Evolutionary conservation across 129 eudicot species (phyloP), one percentile per base, ranked within the genome.

Genomic region (Solidago caesia): DNA sequence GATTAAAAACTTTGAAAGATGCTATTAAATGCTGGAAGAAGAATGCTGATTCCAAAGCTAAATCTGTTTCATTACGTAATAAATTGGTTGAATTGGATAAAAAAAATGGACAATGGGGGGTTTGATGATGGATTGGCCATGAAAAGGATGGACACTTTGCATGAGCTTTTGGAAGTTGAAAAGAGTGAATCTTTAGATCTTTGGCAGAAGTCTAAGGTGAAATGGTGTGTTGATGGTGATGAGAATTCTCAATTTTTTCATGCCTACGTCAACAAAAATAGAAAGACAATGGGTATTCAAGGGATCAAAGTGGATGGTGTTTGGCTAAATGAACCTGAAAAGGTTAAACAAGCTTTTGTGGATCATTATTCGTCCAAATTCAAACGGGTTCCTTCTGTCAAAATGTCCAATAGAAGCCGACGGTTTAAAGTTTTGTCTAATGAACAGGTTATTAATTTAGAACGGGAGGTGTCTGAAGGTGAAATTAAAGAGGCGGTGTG

Each of bases 231-330:
- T 4, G 3, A 39, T 29, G 47, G 68, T 5, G 47, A 63, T 2
- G 25, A 63, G 21, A 63, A 39, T 10, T 63, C 68, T 1, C 10
- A 29, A 3, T 63, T 7, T 5, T 63, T 63, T 5, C 68, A 63
- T 12, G 21, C 9, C 8, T 63, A 12, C 33, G n/a, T n/a, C n/a
- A n/a, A n/a, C n/a, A n/a, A n/a, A n/a, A n/a, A n/a, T n/a, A n/a
- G n/a, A n/a, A n/a, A n/a, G n/a, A n/a, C n/a, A n/a, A 1, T 62
- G 5, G 67, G 45, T 27, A 62, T 62, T 6, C 13, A 12, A 12
- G 68, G 68, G 12, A 29, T 63, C 4, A 11, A 10, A 7, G 7
- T 4, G 16, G 68, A 63, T 12, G 68, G 96, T 8, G 5, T 27
- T 2, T 56, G 62, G 62, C n/a, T 56, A 2, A 55, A 2, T 15